These are phyloP conservation scores for Albugo laibachii DNA, from an alignment of 352 stramenopile species.

Conservation along the genomic window DNA sequence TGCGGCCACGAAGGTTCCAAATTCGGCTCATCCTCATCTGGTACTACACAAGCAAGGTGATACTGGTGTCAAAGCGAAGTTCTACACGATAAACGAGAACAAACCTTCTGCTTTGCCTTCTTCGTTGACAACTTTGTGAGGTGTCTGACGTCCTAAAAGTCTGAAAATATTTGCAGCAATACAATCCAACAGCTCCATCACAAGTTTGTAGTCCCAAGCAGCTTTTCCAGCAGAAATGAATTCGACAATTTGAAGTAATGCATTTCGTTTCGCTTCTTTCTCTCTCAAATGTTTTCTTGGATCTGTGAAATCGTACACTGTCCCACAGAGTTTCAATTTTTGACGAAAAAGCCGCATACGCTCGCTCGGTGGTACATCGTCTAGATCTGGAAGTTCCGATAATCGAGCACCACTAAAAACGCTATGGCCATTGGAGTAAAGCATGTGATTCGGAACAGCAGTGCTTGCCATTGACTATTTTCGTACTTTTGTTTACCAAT, in stretches of 20 bases:
- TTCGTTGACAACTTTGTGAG: slow-evolving; percentile 45
- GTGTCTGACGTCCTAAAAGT: slow-evolving; percentile 42
- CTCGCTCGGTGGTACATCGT: slow-evolving; percentile 27
- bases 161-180: slow-evolving; percentile 80
- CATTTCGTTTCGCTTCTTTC: slow-evolving; percentile 86
- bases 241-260: slow-evolving; percentile 93
- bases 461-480: too few species aligned
- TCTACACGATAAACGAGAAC: not conserved
- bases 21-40: slow-evolving; percentile 95
- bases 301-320: slow-evolving; percentile 35
- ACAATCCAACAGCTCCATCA: slow-evolving; percentile 48
- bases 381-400: slow-evolving; percentile 26
- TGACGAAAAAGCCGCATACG: slow-evolving; percentile 42
- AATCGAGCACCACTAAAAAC: slow-evolving; percentile 5
- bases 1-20: slow-evolving; percentile 94
- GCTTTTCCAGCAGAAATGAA: slow-evolving; percentile 84
- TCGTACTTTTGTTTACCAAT: too few species aligned
- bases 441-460: too few species aligned
- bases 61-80: not conserved
- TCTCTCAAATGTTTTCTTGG: slow-evolving; percentile 36
- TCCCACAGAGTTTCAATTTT: slow-evolving; percentile 39
- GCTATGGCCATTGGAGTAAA: too few species aligned
- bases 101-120: slow-evolving; percentile 29
- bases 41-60: slow-evolving; percentile 21
- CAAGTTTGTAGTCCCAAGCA: slow-evolving; percentile 22